Evolutionary conservation across 306 rosid genomes (phyloP).

Genomic region (Albizia julibrissin): DNA sequence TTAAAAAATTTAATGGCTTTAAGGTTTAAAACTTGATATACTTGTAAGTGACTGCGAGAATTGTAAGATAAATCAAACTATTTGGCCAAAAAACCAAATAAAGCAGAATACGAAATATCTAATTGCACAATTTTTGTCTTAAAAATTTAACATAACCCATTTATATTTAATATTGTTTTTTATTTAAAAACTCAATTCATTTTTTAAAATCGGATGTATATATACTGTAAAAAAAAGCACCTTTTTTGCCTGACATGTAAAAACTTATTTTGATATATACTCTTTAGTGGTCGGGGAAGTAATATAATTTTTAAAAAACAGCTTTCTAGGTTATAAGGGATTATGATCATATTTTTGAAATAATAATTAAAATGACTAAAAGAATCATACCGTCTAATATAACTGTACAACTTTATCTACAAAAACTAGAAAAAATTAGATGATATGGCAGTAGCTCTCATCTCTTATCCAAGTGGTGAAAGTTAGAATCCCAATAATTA

Average conservation of each 20-base stretch:
- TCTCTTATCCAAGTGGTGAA: not conserved
- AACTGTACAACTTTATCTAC: not conserved
- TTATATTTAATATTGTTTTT: no score
- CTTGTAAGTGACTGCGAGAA: no score
- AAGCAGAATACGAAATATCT: no score
- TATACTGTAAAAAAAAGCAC: not conserved
- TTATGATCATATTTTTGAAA: not conserved
- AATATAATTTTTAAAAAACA: not conserved
- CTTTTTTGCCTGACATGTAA: not conserved
- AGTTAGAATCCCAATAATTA: no score
- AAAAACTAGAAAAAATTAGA: not conserved
- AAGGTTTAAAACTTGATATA: no score
- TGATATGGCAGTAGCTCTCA: not conserved
- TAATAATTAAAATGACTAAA: not conserved
- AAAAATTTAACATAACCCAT: not conserved
- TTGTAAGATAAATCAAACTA: no score
- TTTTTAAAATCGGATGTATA: not conserved
- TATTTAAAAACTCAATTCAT: not conserved
- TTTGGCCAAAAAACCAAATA: no score
- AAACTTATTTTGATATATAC: not conserved
- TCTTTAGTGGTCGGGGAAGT: not conserved
- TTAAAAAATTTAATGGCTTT: no score
- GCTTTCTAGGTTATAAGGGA: not conserved
- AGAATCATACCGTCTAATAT: not conserved
- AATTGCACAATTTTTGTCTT: no score